These are phyloP conservation scores for Aspergillus puulaauensis DNA, from an alignment of 2,329 filamentous ascomycete species.

Conservation along the genomic window DNA sequence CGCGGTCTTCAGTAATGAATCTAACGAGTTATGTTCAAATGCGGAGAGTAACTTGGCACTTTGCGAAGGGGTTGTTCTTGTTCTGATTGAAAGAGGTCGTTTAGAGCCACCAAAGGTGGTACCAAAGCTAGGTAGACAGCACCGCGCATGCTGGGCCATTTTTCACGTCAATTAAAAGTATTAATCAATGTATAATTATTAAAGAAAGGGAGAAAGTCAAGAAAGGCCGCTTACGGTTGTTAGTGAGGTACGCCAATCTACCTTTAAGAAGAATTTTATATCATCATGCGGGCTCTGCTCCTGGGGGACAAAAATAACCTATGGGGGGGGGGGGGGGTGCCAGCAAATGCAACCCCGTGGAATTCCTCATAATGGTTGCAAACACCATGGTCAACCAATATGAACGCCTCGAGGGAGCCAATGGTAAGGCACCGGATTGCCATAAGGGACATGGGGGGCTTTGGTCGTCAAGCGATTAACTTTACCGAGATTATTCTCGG, in stretches of 20 bases:
- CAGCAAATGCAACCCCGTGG: constrained; percentile 9
- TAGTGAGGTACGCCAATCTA: constrained; percentile 5
- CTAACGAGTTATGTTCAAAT: constrained; percentile 26
- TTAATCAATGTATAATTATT: constrained; percentile 1
- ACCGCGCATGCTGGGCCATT: constrained; percentile 32
- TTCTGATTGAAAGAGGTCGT: constrained; percentile 37
- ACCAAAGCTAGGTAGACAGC: constrained; percentile 37
- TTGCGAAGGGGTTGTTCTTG: constrained; percentile 29
- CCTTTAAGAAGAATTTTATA: constrained; percentile 12
- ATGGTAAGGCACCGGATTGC: not conserved
- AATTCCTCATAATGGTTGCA: constrained; percentile 5
- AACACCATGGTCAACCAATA: constrained; percentile 1
- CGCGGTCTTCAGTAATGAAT: constrained; percentile 39
- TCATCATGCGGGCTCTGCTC: constrained; percentile 5
- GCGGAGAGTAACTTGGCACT: constrained; percentile 32
- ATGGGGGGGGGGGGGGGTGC: not conserved
- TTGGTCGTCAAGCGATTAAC: not conserved
- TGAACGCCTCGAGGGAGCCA: constrained; percentile 3
- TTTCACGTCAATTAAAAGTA: constrained; percentile 6
- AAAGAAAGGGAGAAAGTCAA: not conserved
- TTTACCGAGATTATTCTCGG: not conserved
- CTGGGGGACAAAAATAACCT: constrained; percentile 14
- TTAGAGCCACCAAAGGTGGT: constrained; percentile 27
- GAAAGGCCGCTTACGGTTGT: not conserved
- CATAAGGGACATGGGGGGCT: not conserved